Evolutionary conservation across 495 filamentous ascomycete species (phyloP), one percentile per base, ranked within the genome.

Genomic region (Ramalina intermedia): DNA sequence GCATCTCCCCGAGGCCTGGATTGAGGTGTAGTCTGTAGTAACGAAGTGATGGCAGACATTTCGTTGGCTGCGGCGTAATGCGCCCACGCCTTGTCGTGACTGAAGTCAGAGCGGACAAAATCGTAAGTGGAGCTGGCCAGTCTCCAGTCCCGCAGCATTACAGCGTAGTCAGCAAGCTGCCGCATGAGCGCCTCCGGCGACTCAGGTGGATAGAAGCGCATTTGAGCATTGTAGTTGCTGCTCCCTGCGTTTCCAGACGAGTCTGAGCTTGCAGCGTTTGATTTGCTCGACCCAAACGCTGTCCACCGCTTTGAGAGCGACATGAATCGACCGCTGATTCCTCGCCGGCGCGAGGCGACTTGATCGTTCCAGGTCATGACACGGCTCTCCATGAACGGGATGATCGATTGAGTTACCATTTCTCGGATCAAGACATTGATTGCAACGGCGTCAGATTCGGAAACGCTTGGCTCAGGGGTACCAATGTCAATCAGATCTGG

Each of bases 291-390:
- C 33, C 87, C 84, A 59, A 96, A 94, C 13, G 82, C 77, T 27
- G 81, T 75, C 76, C 80, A 94, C 56, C 82, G 74, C 63, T 90
- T 90, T 0, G 86, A 93, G 51, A 96, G 69, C n/a, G 82, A 89
- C 67, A 94, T 82, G 60, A 98, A 87, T 2, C 87, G 78, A 13
- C 91, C 91, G 51, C 81, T 82, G 48, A 98, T 71, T 29, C 93
- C 93, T 47, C 86, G 78, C 38, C 91, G 70, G 41, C 84, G 71
- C 13, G 93, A 94, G n/a, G 87, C 88, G 7, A 96, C 81, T 65
- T 96, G 89, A 58, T 98, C 91, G 60, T 98, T 98, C 91, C 91
- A 98, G 3, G 85, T 74, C 21, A 87, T 80, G 8, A 90, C 73
- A 55, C 81, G 75, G 43, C 87, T 84, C 64, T 98, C 91, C 93